Evolutionary conservation across 306 rosid species (phyloP).

Genomic region (Elaeagnus macrophylla): DNA sequence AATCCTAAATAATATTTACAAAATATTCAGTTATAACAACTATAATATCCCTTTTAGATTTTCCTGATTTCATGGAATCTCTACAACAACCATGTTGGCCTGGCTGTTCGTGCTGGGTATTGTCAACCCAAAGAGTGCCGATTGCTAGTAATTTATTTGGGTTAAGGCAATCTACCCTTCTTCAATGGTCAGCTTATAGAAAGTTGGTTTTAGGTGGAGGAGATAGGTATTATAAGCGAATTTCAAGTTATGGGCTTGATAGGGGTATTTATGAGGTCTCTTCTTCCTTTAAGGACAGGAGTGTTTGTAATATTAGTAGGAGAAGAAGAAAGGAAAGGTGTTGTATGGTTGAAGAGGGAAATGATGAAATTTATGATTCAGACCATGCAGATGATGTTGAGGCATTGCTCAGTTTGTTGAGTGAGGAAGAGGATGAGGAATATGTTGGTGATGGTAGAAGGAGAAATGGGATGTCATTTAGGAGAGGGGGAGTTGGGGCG

Average conservation of each 20-base stretch:
- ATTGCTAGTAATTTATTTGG: constrained; percentile 42
- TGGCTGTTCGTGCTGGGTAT: constrained; percentile 30
- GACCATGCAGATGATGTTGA: constrained; percentile 38
- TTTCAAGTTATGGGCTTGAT: constrained; percentile 32
- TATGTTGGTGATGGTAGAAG: constrained; percentile 19
- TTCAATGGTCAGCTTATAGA: constrained; percentile 63
- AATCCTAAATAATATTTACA: too few relatives aligned
- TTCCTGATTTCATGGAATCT: too few relatives aligned
- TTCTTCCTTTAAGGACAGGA: constrained; percentile 32
- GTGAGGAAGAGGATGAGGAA: constrained; percentile 50
- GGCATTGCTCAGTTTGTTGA: constrained; percentile 65
- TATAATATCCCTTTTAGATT: too few relatives aligned
- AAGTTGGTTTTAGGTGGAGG: constrained; percentile 52
- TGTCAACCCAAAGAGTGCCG: constrained; percentile 35
- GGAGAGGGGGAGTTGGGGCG: constrained; percentile 26
- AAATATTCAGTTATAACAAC: too few relatives aligned
- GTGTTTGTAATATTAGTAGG: constrained; percentile 28
- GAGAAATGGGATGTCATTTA: constrained; percentile 29
- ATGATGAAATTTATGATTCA: constrained; percentile 24
- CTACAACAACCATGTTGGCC: constrained; percentile 23
- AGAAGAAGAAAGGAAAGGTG: constrained; percentile 36
- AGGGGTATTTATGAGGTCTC: constrained; percentile 32
- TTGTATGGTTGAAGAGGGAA: constrained; percentile 30
- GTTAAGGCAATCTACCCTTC: constrained; percentile 67
- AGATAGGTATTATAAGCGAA: constrained; percentile 30